Evolutionary conservation across 2,329 filamentous ascomycete genomes (phyloP), one percentile per base, ranked within the genome.

Genomic region (Fonsecaea monophora): DNA sequence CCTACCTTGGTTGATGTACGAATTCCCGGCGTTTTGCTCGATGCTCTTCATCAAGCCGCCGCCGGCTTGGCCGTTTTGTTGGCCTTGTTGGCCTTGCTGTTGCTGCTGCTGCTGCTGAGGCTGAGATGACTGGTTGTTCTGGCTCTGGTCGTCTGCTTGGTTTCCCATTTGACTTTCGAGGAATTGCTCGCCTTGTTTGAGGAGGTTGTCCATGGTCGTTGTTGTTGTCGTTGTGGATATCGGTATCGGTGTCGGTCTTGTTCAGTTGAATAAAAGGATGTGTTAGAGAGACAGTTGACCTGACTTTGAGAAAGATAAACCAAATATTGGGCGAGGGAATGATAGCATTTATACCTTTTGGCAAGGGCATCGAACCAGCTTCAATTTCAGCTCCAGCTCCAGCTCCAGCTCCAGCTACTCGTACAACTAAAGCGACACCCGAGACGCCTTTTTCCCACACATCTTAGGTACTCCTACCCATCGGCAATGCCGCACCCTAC

Each of bases 21-120:
- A 21, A n/a, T 62, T 37, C n/a, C 50, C 60, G 9, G 60, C 34
- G 32, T 62, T 62, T 50, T 62, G 60, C 60, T 62, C 60, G n/a
- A 55, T 32, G 50, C 40, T 56, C 60, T 55, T 53, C 50, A 55
- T 40, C 60, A 34, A 35, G 35, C 50, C 48, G 35, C 50, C 48
- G 18, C 50, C 12, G 21, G n/a, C 48, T 42, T 54, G 45, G 48
- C 37, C 42, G 13, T n/a, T 34, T 25, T 60, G 57, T 50, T 60
- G 58, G 42, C 42, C 5, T 48, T 60, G 58, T 18, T 53, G 40
- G 12, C n/a, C 10, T 13, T 25, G 25, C 2, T 3, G 2, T 25
- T 25, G 25, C 25, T 25, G 2, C 25, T 25, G 25, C 3, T 25
- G 25, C 3, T 50, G 40, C 40, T 60, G 57, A 3, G 37, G 34